Conservation (phyloP, 495 filamentous ascomycete genomes). For the Penicillium canariense region DNA sequence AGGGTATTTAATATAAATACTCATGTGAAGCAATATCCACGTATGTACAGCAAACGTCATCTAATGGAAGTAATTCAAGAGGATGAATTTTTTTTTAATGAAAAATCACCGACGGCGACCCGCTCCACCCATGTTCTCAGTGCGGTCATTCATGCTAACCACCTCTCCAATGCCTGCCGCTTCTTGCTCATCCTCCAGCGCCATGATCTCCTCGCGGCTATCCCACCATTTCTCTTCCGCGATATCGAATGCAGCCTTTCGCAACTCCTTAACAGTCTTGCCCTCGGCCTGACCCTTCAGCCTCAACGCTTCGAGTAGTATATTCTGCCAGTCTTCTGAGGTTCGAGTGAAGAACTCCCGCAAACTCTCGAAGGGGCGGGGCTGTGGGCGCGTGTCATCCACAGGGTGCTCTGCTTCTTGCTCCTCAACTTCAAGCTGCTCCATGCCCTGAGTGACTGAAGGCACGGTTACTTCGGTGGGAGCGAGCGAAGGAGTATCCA, state of each 20-base stretch:
- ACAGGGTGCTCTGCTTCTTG: constrained; percentile 47
- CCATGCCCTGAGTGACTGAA: constrained; percentile 55
- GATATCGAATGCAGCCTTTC: constrained; percentile 80
- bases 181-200: constrained; percentile 93
- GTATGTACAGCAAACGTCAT: background rate
- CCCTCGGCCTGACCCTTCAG: constrained; percentile 50
- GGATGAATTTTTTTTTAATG: background rate
- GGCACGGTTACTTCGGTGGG: constrained; percentile 38
- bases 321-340: constrained; percentile 83
- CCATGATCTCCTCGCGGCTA: constrained; percentile 89
- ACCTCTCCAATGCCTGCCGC: constrained; percentile 94
- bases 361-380: constrained; percentile 86
- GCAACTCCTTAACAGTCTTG: constrained; percentile 84
- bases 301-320: constrained; percentile 66
- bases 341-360: constrained; percentile 91
- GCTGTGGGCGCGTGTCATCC: constrained; percentile 47
- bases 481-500: constrained; percentile 36
- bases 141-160: constrained; percentile 75
- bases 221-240: constrained; percentile 99
- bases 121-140: constrained; percentile 53
- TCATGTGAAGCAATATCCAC: no score
- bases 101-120: constrained; percentile 52
- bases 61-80: background rate
- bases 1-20: no score
- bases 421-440: constrained; percentile 59